Evolutionary conservation across 176 grass and related monocot species (phyloP).

Genomic region (Themeda triandra): DNA sequence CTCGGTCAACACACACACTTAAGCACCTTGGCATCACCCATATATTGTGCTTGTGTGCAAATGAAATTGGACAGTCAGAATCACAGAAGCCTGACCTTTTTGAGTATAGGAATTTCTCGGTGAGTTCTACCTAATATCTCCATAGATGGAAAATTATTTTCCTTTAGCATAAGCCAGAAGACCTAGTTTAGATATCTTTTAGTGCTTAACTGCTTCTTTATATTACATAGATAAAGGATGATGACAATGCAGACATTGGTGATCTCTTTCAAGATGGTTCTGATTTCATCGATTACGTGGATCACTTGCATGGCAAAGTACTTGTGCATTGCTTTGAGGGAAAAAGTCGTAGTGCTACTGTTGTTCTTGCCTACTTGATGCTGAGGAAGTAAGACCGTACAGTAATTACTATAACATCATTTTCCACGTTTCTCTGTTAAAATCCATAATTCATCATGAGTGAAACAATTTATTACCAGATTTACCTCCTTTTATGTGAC

Average conservation of each 20-base stretch:
- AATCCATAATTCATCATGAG: background rate
- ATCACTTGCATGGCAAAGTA: conserved; percentile 61
- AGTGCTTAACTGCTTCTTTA: conserved; percentile 9
- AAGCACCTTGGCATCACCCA: conserved; percentile 75
- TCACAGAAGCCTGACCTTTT: conserved; percentile 72
- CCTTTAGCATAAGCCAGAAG: background rate
- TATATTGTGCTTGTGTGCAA: conserved; percentile 87
- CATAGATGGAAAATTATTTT: background rate
- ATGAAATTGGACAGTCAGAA: conserved; percentile 93
- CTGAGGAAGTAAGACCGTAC: conserved; percentile 64
- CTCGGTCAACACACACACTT: conserved; percentile 84
- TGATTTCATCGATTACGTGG: conserved; percentile 84
- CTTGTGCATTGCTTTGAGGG: conserved; percentile 99
- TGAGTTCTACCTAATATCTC: conserved; percentile 33
- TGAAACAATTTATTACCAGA: background rate
- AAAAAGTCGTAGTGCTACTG: conserved; percentile 81
- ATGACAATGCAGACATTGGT: conserved; percentile 81
- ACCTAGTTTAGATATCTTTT: background rate
- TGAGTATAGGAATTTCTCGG: conserved; percentile 84
- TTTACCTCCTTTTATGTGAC: background rate
- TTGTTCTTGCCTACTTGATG: conserved; percentile 89
- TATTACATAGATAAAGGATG: conserved; percentile 67
- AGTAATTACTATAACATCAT: background rate
- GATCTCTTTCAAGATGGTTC: conserved; percentile 83
- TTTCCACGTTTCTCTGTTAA: background rate